These are phyloP conservation scores for Alternaria tenuissima DNA, from an alignment of 2,329 filamentous ascomycete genomes.

Conservation along the genomic window DNA sequence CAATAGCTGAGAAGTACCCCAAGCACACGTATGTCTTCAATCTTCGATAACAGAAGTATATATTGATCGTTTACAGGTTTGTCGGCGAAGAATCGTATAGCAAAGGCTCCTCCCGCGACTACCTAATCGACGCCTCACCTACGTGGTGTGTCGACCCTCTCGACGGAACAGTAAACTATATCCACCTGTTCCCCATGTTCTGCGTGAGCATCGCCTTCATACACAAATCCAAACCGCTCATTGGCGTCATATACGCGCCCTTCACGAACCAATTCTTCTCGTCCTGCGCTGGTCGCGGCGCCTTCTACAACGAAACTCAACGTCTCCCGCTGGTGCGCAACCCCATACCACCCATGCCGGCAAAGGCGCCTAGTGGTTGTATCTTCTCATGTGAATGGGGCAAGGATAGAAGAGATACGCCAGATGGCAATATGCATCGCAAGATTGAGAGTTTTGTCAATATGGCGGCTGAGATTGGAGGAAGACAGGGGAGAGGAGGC, in stretches of 20 bases:
- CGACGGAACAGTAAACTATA: slow-evolving; percentile 83
- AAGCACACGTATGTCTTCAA: slow-evolving; percentile 64
- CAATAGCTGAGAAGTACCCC: slow-evolving; percentile 69
- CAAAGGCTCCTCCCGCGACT: slow-evolving; percentile 70
- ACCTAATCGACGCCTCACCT: slow-evolving; percentile 69
- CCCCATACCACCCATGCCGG: slow-evolving; percentile 69
- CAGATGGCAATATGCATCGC: slow-evolving; percentile 72
- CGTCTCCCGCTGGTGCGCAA: slow-evolving; percentile 69
- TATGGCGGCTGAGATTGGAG: slow-evolving; percentile 73
- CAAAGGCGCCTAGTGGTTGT: slow-evolving; percentile 71
- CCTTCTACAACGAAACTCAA: slow-evolving; percentile 73
- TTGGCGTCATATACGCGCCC: slow-evolving; percentile 77
- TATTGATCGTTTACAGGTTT: slow-evolving; percentile 61
- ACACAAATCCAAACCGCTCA: slow-evolving; percentile 65
- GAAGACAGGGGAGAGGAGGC: slow-evolving; percentile 71
- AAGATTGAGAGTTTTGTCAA: slow-evolving; percentile 80
- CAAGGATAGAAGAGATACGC: slow-evolving; percentile 73
- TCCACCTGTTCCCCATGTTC: slow-evolving; percentile 82
- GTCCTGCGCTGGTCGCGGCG: slow-evolving; percentile 70
- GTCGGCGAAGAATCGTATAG: slow-evolving; percentile 81
- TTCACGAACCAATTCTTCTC: slow-evolving; percentile 75
- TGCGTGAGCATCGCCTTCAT: slow-evolving; percentile 79
- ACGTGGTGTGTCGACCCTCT: slow-evolving; percentile 82
- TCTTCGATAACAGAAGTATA: accelerated
- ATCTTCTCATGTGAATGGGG: slow-evolving; percentile 82